Evolutionary conservation across 345 rosid species (phyloP).

Genomic region (Heritiera fomes): DNA sequence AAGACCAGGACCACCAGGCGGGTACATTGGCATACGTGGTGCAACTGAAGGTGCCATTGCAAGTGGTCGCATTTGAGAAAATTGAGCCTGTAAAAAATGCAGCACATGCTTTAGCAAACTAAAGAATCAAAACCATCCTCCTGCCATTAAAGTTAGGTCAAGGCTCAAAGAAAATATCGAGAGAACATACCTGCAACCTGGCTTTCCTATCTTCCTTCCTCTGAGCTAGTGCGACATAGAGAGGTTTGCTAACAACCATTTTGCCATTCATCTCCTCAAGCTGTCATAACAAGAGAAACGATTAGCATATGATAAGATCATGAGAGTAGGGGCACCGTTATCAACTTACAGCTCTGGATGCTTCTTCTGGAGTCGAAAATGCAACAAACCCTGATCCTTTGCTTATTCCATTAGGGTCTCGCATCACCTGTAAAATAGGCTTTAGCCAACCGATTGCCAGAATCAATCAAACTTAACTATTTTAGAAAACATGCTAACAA

Average conservation of each 20-base stretch:
- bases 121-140: not conserved
- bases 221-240: slow-evolving; percentile 77
- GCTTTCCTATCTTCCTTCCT: slow-evolving; percentile 79
- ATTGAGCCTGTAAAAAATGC: slow-evolving; percentile 49
- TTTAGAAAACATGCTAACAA: slow-evolving; percentile 10
- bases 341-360: slow-evolving; percentile 80
- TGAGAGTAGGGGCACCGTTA: not conserved
- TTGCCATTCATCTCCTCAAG: slow-evolving; percentile 69
- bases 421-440: slow-evolving; percentile 63
- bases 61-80: slow-evolving; percentile 76
- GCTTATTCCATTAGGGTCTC: slow-evolving; percentile 80
- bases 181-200: slow-evolving; percentile 59
- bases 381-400: slow-evolving; percentile 95
- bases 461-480: not conserved
- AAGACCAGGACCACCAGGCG: slow-evolving; percentile 67
- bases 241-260: slow-evolving; percentile 65
- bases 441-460: not conserved
- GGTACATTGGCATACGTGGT: slow-evolving; percentile 73
- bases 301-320: not conserved
- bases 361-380: slow-evolving; percentile 85
- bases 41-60: slow-evolving; percentile 52
- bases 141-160: not conserved
- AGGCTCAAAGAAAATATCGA: slow-evolving; percentile 4
- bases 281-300: slow-evolving; percentile 29
- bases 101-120: not conserved